Base-by-base conservation (phyloP, 1,139 yeast species). In the Suhomyces choctaworum region DNA sequence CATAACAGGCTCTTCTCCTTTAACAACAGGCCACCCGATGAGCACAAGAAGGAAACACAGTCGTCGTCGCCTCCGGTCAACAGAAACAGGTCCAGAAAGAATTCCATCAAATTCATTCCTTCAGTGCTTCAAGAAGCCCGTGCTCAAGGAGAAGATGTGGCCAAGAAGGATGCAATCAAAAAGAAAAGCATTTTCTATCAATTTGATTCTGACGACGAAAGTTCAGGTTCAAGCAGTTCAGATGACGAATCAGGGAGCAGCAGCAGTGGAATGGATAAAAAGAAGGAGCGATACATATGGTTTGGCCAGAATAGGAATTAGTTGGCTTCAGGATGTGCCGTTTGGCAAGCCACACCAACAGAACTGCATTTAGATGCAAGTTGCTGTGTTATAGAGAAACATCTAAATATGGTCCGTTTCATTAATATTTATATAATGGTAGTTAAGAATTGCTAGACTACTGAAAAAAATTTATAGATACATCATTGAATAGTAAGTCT, bases 101-200 rank as follows among this genome's bases (percentile, higher is more conserved):
- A 56, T 33, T 60, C 70, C 5, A 45, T 65, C 35, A 62, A 60
- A 44, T 64, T 63, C 39, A 53, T 58, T 21, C 66, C 68, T 5
- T 55, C 67, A 1, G 54, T 52, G 11, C 37, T 51, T 7, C 29
- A 16, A 3, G 37, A 33, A 8, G 27, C 19, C 12, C 16, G 15
- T 12, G 5, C 19, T 7, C 16, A 7, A 11, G 8, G n/a, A 6
- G 22, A 21, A 22, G 22, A 16, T n/a, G 23, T 11, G 9, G 13
- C 29, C 19, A 20, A 3, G 15, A 12, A 3, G 12, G 16, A 22
- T 26, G 7, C n/a, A 17, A 27, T 22, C 21, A 32, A 32, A 24
- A 45, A 48, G 36, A 50, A 53, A 38, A 55, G 64, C 10, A 57
- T 66, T 29, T 67, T 68, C 44, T 67, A 64, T 43, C 60, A 65